Percentiles rank a stretch among this genome's conserved stretches.
phyloP scores from a whole-genome alignment of 2,329 filamentous ascomycete genomes.

The Alternaria solani region DNA sequence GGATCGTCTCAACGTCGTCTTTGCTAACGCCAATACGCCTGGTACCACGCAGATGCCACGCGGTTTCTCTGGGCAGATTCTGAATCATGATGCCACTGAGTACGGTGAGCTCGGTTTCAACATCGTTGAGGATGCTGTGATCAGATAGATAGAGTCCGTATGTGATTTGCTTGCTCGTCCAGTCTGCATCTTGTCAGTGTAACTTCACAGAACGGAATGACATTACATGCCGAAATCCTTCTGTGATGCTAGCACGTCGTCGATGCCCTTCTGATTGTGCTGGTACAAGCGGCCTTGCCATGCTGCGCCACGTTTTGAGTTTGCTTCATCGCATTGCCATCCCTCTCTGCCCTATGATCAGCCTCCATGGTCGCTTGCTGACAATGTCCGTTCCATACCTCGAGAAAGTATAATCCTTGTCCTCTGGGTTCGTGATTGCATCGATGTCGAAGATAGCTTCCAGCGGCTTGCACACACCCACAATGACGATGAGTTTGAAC shows the following conservation, averaged over 20 bases:
- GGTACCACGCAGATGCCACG: conserved; percentile 64
- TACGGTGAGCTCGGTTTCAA: conserved; percentile 65
- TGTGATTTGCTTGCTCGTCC: conserved; percentile 63
- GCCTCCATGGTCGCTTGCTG: neutral
- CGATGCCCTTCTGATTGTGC: conserved; percentile 55
- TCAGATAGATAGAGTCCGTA: conserved; percentile 68
- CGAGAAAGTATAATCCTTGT: conserved; percentile 64
- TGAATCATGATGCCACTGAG: conserved; percentile 66
- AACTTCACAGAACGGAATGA: neutral
- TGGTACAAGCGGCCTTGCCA: conserved; percentile 68
- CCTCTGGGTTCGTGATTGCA: conserved; percentile 62
- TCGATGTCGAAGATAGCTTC: conserved; percentile 67
- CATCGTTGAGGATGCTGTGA: conserved; percentile 61
- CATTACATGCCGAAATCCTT: conserved; percentile 53
- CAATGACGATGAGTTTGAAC: conserved; percentile 64
- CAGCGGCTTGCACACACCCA: conserved; percentile 70
- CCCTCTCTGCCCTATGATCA: conserved; percentile 51
- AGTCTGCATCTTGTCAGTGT: conserved; percentile 46
- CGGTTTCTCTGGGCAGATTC: conserved; percentile 61
- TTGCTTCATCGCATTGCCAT: conserved; percentile 67
- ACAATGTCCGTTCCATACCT: conserved; percentile 42
- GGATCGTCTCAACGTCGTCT: conserved; percentile 55
- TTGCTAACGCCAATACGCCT: conserved; percentile 58
- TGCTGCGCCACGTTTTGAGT: conserved; percentile 60
- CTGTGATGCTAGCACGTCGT: conserved; percentile 54